Conservation (phyloP, 768 basidiomycete genomes). For the Psilocybe cyanescens region DNA sequence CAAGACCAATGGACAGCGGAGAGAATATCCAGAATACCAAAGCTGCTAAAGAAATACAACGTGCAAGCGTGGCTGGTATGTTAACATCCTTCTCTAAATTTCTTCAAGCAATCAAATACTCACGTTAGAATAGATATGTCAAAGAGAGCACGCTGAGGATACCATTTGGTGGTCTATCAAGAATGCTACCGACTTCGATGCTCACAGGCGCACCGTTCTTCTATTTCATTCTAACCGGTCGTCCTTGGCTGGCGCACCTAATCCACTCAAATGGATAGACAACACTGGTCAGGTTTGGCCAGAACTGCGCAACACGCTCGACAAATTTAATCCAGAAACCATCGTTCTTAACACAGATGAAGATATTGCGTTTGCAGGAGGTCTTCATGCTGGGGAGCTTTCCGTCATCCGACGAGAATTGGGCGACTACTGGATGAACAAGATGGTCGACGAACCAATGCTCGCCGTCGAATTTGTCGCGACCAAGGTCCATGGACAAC, state of each 20-base stretch:
- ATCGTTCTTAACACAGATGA: slow-evolving; percentile 52
- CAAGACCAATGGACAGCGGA: slow-evolving; percentile 44
- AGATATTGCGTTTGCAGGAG: slow-evolving; percentile 51
- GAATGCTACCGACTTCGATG: slow-evolving; percentile 50
- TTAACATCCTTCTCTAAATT: slow-evolving; percentile 11
- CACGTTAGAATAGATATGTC: slow-evolving; percentile 35
- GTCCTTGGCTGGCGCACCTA: slow-evolving; percentile 37
- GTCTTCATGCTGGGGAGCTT: slow-evolving; percentile 53
- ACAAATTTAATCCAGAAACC: slow-evolving; percentile 36
- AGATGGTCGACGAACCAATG: slow-evolving; percentile 45
- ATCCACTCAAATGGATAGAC: slow-evolving; percentile 51
- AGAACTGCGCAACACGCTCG: slow-evolving; percentile 41
- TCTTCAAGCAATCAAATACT: background rate
- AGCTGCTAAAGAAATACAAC: slow-evolving; percentile 43
- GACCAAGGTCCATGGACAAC: slow-evolving; percentile 41
- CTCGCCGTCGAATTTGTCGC: slow-evolving; percentile 53
- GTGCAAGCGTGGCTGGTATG: slow-evolving; percentile 49
- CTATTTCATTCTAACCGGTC: slow-evolving; percentile 51
- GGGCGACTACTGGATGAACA: slow-evolving; percentile 43
- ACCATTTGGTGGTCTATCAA: slow-evolving; percentile 56
- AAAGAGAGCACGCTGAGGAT: slow-evolving; percentile 59
- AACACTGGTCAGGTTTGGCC: slow-evolving; percentile 54
- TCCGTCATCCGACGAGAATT: slow-evolving; percentile 39
- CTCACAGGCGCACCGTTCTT: slow-evolving; percentile 50
- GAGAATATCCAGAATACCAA: slow-evolving; percentile 44